phyloP scores from a whole-genome alignment of 2,329 filamentous ascomycete species.

The Emericellopsis cladophorae region DNA sequence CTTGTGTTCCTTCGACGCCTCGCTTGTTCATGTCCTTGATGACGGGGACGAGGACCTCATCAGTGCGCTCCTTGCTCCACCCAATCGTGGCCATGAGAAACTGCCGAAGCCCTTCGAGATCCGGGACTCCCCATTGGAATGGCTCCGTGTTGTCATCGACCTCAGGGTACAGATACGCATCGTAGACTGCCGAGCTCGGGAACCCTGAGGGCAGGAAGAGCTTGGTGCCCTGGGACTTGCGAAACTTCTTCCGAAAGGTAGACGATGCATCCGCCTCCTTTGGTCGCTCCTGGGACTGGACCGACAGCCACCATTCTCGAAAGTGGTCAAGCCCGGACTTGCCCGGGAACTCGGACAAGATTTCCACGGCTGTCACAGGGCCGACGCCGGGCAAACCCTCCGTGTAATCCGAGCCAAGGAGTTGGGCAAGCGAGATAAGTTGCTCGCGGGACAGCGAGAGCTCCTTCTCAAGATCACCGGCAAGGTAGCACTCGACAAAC shows the following conservation, averaged over 20 bases:
- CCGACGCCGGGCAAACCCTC: slow-evolving; percentile 84
- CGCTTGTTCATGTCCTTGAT: slow-evolving; percentile 90
- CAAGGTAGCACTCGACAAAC: slow-evolving; percentile 90
- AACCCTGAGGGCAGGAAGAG: slow-evolving; percentile 76
- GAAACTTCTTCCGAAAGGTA: slow-evolving; percentile 75
- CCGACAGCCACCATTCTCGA: slow-evolving; percentile 72
- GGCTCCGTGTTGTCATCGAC: slow-evolving; percentile 66
- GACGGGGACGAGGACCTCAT: slow-evolving; percentile 91
- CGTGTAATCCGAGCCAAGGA: slow-evolving; percentile 90
- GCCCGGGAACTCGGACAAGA: slow-evolving; percentile 75
- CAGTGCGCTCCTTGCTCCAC: slow-evolving; percentile 82
- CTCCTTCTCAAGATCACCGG: slow-evolving; percentile 74
- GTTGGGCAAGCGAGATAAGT: slow-evolving; percentile 79
- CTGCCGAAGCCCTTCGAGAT: slow-evolving; percentile 69
- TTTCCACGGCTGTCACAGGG: slow-evolving; percentile 88
- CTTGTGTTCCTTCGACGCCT: slow-evolving; percentile 81
- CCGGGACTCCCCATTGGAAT: slow-evolving; percentile 94
- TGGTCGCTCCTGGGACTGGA: slow-evolving; percentile 56
- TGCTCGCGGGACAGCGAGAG: slow-evolving; percentile 77
- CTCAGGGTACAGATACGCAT: slow-evolving; percentile 76
- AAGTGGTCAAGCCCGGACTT: slow-evolving; percentile 56
- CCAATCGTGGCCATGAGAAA: slow-evolving; percentile 90
- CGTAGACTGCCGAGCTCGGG: slow-evolving; percentile 63
- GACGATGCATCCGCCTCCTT: slow-evolving; percentile 48
- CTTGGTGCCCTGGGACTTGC: slow-evolving; percentile 65